These are phyloP conservation scores for Yarrowia galli DNA, from an alignment of 1,139 yeast genomes.

Conservation along the genomic window DNA sequence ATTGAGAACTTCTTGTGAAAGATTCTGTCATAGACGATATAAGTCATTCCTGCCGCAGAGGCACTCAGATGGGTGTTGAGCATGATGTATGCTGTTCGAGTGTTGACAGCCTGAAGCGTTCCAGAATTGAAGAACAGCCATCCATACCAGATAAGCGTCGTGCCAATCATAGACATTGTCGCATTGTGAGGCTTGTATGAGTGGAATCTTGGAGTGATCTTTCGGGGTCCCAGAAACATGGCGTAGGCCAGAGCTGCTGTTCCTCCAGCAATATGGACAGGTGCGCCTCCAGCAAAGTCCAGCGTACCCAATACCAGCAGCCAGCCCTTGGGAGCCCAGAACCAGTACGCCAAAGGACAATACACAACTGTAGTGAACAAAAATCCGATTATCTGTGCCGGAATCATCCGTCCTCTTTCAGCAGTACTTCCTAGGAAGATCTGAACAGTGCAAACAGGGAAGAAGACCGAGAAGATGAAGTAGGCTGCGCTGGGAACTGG, in stretches of 20 bases:
- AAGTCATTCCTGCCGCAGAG: conserved; percentile 87
- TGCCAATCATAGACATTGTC: conserved; percentile 94
- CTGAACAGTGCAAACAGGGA: conserved; percentile 89
- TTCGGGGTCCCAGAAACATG: conserved; percentile 86
- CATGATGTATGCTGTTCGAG: conserved; percentile 80
- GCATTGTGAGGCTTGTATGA: conserved; percentile 82
- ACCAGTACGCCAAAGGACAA: conserved; percentile 97
- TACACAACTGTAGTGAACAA: conserved; percentile 96
- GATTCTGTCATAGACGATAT: conserved; percentile 91
- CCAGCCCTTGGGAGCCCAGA: conserved; percentile 96
- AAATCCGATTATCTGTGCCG: conserved; percentile 92
- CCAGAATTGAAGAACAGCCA: conserved; percentile 83
- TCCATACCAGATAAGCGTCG: conserved; percentile 95
- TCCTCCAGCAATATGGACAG: conserved; percentile 95
- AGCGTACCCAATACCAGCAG: conserved; percentile 77
- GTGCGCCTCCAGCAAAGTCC: conserved; percentile 98
- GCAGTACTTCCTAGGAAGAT: conserved; percentile 97
- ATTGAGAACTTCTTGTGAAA: conserved; percentile 85
- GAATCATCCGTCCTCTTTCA: conserved; percentile 93
- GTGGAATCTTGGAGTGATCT: conserved; percentile 54
- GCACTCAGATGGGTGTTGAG: conserved; percentile 92
- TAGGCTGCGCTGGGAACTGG: conserved; percentile 85
- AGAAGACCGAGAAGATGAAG: conserved; percentile 94
- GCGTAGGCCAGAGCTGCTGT: conserved; percentile 95
- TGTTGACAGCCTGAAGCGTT: conserved; percentile 77